phyloP scores from a whole-genome alignment of 805 yeast species.

The Torulaspora maleeae region DNA sequence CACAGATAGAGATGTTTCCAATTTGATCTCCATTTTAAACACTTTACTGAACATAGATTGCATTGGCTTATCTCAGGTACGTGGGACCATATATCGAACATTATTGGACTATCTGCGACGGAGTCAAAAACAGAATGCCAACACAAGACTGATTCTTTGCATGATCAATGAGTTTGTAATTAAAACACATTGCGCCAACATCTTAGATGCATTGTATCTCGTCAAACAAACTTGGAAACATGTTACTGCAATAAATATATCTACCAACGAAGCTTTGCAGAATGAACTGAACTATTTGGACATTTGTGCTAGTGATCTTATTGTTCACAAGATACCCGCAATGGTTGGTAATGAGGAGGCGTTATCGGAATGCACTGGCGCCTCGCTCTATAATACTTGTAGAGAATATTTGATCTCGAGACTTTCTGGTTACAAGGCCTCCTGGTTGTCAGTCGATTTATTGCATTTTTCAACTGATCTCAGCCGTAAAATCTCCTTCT shows the following conservation, averaged over 20 bases:
- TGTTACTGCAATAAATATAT: slow-evolving; percentile 35
- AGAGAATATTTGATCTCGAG: slow-evolving; percentile 19
- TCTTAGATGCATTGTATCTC: slow-evolving; percentile 37
- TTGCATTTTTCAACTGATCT: slow-evolving; percentile 3
- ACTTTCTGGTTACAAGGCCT: slow-evolving; percentile 15
- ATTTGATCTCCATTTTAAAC: slow-evolving; percentile 26
- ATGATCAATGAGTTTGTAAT: slow-evolving; percentile 45
- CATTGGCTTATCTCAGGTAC: slow-evolving; percentile 20
- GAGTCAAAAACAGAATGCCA: slow-evolving; percentile 27
- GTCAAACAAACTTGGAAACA: slow-evolving; percentile 39
- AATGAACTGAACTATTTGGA: slow-evolving; percentile 44
- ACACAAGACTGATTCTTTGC: slow-evolving; percentile 37
- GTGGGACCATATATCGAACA: slow-evolving; percentile 17
- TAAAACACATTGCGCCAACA: slow-evolving; percentile 40
- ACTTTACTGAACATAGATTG: slow-evolving; percentile 27
- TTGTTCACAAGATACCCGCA: slow-evolving; percentile 29
- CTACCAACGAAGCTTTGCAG: slow-evolving; percentile 42
- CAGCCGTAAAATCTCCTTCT: slow-evolving; percentile 11
- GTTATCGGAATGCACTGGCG: slow-evolving; percentile 2
- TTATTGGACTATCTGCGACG: slow-evolving; percentile 21
- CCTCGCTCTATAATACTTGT: slow-evolving; percentile 2
- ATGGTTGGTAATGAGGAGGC: slow-evolving; percentile 21
- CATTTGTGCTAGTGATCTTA: slow-evolving; percentile 41
- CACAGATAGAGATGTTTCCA: slow-evolving; percentile 29
- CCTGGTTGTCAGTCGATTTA: slow-evolving; percentile 2